Evolutionary conservation across 2,329 filamentous ascomycete genomes (phyloP).

Genomic region (Exophiala alcalophila): DNA sequence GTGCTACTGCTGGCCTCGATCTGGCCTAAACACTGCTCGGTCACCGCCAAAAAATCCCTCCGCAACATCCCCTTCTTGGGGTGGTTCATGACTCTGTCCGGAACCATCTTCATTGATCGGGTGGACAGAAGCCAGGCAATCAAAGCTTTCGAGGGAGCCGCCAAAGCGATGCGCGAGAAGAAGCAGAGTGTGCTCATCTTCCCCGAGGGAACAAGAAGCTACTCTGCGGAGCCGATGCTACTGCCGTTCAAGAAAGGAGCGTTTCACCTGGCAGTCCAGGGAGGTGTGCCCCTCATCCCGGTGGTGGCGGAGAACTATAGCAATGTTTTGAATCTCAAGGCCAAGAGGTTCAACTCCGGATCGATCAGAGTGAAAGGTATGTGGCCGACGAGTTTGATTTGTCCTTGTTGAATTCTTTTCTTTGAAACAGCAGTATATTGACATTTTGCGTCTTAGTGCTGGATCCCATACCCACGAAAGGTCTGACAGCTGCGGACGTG

Average conservation of each 20-base stretch:
- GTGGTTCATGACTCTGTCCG: slow-evolving; percentile 88
- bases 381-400: too few species aligned
- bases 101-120: slow-evolving; percentile 93
- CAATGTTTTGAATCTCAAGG: slow-evolving; percentile 65
- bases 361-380: slow-evolving; percentile 72
- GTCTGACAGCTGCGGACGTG: slow-evolving; percentile 71
- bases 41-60: slow-evolving; percentile 86
- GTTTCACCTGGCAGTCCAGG: slow-evolving; percentile 93
- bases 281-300: slow-evolving; percentile 87
- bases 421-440: too few species aligned
- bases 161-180: slow-evolving; percentile 69
- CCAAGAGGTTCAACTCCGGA: slow-evolving; percentile 63
- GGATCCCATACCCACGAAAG: slow-evolving; percentile 73
- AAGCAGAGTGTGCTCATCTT: slow-evolving; percentile 60
- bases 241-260: slow-evolving; percentile 99
- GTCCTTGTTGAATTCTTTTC: too few species aligned
- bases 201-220: slow-evolving; percentile 84
- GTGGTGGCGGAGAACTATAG: slow-evolving; percentile 78
- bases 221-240: slow-evolving; percentile 74
- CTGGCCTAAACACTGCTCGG: slow-evolving; percentile 87
- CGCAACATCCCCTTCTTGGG: slow-evolving; percentile 79
- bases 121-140: slow-evolving; percentile 78
- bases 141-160: slow-evolving; percentile 79
- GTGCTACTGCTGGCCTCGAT: slow-evolving; percentile 84
- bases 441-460: slow-evolving; percentile 58